Percentiles rank a stretch among this genome's conserved stretches.
Conservation (phyloP, 2,329 filamentous ascomycete species). For the Microdochium trichocladiopsis region DNA sequence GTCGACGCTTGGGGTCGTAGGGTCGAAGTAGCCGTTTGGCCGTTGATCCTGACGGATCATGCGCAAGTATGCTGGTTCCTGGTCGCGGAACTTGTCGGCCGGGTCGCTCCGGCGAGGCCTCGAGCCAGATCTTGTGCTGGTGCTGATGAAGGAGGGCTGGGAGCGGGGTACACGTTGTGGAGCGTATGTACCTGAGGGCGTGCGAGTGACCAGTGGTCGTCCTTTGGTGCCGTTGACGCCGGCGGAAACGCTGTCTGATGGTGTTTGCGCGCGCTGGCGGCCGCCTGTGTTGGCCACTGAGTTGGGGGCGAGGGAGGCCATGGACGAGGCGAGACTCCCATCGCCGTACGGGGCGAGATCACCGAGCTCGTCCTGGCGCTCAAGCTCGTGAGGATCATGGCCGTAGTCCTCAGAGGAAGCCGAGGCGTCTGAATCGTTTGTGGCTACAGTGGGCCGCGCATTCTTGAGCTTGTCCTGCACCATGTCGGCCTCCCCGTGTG, state of each 20-base stretch:
- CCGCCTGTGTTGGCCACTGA: slow-evolving; percentile 33
- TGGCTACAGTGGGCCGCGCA: slow-evolving; percentile 26
- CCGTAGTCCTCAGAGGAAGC: slow-evolving; percentile 37
- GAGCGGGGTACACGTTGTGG: slow-evolving; percentile 47
- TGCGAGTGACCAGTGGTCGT: slow-evolving; percentile 47
- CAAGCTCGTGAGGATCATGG: slow-evolving; percentile 36
- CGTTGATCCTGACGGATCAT: slow-evolving; percentile 68
- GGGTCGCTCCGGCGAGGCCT: slow-evolving; percentile 43
- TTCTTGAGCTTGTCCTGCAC: slow-evolving; percentile 33
- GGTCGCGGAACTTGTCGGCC: slow-evolving; percentile 53
- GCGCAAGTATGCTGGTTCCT: slow-evolving; percentile 93
- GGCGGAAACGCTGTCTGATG: slow-evolving; percentile 15
- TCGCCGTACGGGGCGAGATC: slow-evolving; percentile 37
- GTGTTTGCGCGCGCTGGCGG: slow-evolving; percentile 28
- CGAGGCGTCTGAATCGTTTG: slow-evolving; percentile 41
- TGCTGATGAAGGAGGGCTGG: slow-evolving; percentile 33
- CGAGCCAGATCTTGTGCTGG: slow-evolving; percentile 27
- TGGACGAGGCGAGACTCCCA: slow-evolving; percentile 28
- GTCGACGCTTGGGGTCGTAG: slow-evolving; percentile 60
- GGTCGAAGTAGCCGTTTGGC: slow-evolving; percentile 64
- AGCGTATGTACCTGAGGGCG: slow-evolving; percentile 75
- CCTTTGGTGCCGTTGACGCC: slow-evolving; percentile 21
- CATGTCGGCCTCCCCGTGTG: slow-evolving; percentile 38
- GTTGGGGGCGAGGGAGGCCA: slow-evolving; percentile 33
- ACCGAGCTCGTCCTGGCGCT: slow-evolving; percentile 41